These are phyloP conservation scores for Verticillium klebahnii DNA, from an alignment of 2,329 filamentous ascomycete species.

Conservation along the genomic window DNA sequence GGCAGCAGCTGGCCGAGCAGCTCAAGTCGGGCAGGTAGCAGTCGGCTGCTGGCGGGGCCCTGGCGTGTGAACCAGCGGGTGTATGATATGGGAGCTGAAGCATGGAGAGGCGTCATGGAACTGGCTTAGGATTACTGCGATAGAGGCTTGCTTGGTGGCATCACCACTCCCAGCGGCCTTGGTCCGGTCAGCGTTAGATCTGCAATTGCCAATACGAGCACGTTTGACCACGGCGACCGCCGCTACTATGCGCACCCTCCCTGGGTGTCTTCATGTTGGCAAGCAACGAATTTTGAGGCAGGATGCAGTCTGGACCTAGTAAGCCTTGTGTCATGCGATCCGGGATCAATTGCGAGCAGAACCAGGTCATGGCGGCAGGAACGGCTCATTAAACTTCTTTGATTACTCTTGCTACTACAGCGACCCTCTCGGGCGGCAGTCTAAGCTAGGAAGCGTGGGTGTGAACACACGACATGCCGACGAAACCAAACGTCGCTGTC, in stretches of 20 bases:
- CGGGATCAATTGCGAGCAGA: not conserved
- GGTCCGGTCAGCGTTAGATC: too few species aligned
- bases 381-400: not conserved
- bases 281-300: too few species aligned
- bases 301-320: too few species aligned
- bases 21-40: constrained; percentile 13
- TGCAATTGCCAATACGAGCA: too few species aligned
- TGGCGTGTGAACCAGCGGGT: not conserved
- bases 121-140: too few species aligned
- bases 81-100: not conserved
- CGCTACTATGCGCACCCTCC: too few species aligned
- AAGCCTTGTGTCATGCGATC: too few species aligned
- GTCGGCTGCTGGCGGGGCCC: not conserved
- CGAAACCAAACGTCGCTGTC: not conserved
- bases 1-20: constrained; percentile 24
- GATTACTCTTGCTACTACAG: not conserved
- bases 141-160: too few species aligned
- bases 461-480: not conserved
- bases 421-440: not conserved
- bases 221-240: too few species aligned
- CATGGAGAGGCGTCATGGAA: not conserved
- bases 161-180: too few species aligned
- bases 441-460: not conserved
- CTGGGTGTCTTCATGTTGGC: too few species aligned
- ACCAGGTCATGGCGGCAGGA: not conserved